These are phyloP conservation scores for Nemania diffusa DNA, from an alignment of 2,329 filamentous ascomycete species.

Conservation along the genomic window DNA sequence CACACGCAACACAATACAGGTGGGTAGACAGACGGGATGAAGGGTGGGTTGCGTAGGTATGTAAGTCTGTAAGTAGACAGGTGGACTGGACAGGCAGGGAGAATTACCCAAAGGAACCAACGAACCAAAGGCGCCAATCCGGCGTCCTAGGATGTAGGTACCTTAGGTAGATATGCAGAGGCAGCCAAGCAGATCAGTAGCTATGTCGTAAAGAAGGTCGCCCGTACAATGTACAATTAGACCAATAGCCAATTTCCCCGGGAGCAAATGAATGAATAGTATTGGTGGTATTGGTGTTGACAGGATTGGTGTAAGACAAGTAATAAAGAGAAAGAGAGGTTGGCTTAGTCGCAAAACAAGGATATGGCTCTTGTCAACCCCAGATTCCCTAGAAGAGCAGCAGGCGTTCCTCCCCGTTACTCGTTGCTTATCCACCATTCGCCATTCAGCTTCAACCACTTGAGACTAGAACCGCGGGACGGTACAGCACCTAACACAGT, in stretches of 20 bases:
- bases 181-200: background rate
- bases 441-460: slow-evolving; percentile 20
- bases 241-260: slow-evolving; percentile 4
- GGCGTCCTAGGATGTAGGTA: background rate
- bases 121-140: background rate
- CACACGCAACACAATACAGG: background rate
- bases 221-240: slow-evolving; percentile 26
- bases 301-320: slow-evolving; percentile 28
- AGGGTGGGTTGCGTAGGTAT: background rate
- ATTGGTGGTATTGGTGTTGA: background rate
- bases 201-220: slow-evolving; percentile 21
- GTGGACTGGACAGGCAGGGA: background rate
- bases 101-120: background rate
- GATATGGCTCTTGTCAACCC: slow-evolving; percentile 28
- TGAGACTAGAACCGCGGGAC: slow-evolving; percentile 18
- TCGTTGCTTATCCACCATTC: background rate
- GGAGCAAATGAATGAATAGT: slow-evolving; percentile 23
- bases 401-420: slow-evolving; percentile 10
- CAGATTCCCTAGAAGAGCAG: slow-evolving; percentile 22
- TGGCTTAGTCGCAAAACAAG: slow-evolving; percentile 28
- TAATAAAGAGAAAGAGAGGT: slow-evolving; percentile 26
- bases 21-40: background rate
- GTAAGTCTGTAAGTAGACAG: background rate
- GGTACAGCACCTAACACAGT: slow-evolving; percentile 18
- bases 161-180: background rate